Percentiles rank a stretch among this genome's conserved stretches.
Conservation (phyloP, 768 basidiomycete genomes). For the Lepiota brunneoincarnata region DNA sequence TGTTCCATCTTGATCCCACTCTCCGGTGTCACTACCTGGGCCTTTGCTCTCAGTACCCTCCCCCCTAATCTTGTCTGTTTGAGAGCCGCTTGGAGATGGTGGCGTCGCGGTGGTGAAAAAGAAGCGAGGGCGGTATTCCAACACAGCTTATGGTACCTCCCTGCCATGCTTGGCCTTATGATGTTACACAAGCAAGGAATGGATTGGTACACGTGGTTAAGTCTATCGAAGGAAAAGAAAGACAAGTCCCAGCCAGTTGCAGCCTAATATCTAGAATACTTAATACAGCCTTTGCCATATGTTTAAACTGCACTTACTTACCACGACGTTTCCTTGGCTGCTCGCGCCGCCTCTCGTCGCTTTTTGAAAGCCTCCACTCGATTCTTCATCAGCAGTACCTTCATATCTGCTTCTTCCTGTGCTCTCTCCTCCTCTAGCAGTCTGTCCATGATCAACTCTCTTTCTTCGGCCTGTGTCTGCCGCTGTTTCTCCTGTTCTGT, state of each 20-base stretch:
- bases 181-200: constrained; percentile 92
- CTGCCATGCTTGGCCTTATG: constrained; percentile 86
- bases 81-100: constrained; percentile 72
- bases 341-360: constrained; percentile 30
- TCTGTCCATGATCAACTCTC: constrained; percentile 83
- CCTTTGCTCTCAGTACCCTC: constrained; percentile 75
- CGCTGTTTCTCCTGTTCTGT: constrained; percentile 44
- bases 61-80: constrained; percentile 73
- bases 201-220: constrained; percentile 70
- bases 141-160: constrained; percentile 86
- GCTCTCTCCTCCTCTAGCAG: constrained; percentile 80
- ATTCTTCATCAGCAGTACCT: constrained; percentile 62
- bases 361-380: constrained; percentile 56
- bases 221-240: constrained; percentile 29
- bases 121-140: constrained; percentile 78
- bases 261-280: constrained; percentile 6
- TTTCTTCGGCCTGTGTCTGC: constrained; percentile 65
- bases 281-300: background rate
- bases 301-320: background rate
- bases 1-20: constrained; percentile 80
- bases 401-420: constrained; percentile 86
- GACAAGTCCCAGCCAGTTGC: constrained; percentile 8
- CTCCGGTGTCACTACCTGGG: constrained; percentile 92
- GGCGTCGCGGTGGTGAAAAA: constrained; percentile 68
- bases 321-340: constrained; percentile 9